Evolutionary conservation across 2,329 filamentous ascomycete genomes (phyloP).

Genomic region (Diaporthe longicolla): DNA sequence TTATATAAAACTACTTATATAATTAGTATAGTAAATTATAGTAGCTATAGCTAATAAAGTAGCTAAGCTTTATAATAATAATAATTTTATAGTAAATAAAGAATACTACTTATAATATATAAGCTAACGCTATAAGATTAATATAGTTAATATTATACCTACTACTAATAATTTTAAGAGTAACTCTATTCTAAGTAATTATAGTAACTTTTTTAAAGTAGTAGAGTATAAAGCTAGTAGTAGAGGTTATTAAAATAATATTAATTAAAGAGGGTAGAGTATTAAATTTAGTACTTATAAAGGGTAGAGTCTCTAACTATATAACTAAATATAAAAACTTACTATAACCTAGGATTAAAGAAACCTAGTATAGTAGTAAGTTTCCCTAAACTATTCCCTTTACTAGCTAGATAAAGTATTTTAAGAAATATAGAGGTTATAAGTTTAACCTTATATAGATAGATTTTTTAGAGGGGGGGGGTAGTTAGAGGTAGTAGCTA

Average conservation of each 20-base stretch:
- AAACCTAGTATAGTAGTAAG: not conserved
- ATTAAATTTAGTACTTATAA: not conserved
- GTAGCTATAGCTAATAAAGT: no score
- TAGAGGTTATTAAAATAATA: not conserved
- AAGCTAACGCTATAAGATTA: no score
- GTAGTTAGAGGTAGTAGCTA: no score
- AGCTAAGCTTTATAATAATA: no score
- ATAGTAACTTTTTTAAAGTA: not conserved
- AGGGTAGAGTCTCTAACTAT: not conserved
- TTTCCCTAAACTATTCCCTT: not conserved
- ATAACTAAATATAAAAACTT: not conserved
- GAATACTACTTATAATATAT: no score
- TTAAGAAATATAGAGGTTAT: not conserved
- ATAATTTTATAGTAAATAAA: no score
- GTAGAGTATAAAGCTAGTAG: no score
- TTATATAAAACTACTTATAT: not conserved
- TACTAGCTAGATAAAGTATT: not conserved
- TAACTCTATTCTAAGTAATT: not conserved
- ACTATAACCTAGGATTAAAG: not conserved
- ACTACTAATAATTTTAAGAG: not conserved
- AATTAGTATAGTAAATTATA: not conserved
- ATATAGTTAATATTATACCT: no score
- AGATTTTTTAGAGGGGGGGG: no score
- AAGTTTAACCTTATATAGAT: no score
- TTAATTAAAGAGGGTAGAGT: not conserved